Evolutionary conservation across 306 rosid species (phyloP), one percentile per base, ranked within the genome.

Genomic region (Vachellia collinsii): DNA sequence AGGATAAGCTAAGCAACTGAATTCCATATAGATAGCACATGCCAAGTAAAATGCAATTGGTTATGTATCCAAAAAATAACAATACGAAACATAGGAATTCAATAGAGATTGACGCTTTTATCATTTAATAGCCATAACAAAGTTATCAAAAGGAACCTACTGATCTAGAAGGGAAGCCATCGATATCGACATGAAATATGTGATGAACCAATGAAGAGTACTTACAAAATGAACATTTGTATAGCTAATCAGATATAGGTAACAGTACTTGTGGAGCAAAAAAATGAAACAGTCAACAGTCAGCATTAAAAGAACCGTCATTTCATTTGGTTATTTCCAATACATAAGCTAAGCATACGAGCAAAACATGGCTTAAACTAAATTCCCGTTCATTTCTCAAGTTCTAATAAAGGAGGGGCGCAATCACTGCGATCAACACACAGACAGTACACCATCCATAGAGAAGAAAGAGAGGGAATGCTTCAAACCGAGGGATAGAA

Each of bases 381-480:
- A 42, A 6, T 68, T 68, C 10, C 25, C 5, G 54, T 9, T 11
- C 20, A 5, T 20, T 8, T 16, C 47, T 72, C 47, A 50, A 50
- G 29, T 36, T 72, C 64, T 19, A 34, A 4, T 8, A 42, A 4
- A 22, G 41, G 7, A 66, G 29, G 51, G 42, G 48, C 41, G 14
- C 75, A 23, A 13, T 46, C 75, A 69, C 75, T 37, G 44, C 23
- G 16, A 65, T 65, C 70, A 65, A 37, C 37, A 14, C 46, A 8
- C 22, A 65, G 37, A 36, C 3, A 65, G 1, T 0, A 65, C 11
- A 14, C 70, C 10, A 65, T n/a, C 17, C 5, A 66, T 34, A 13
- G 7, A 6, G 61, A 0, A 4, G 9, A 38, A 20, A 20, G 51
- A 12, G 22, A 42, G 36, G 37, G 23, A 42, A 43, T 69, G 53